Base-by-base conservation (phyloP, 208 protist genomes). In the Acanthamoeba lugdunensis region DNA sequence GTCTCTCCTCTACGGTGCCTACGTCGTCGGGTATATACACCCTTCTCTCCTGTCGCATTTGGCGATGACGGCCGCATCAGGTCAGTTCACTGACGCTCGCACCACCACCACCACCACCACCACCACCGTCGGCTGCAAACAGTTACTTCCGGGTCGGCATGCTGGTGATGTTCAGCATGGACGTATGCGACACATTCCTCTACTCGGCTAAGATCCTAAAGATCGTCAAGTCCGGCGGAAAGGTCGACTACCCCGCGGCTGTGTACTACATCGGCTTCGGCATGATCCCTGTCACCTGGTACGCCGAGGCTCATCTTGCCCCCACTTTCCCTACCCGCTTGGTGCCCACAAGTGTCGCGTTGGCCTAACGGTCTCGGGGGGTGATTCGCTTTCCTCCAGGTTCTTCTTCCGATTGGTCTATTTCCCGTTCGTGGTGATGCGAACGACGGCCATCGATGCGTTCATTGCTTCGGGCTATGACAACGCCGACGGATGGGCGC, bases 101-200 rank as follows among this genome's bases (percentile, higher is more conserved):
- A 25, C 28, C 13, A 14, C 48, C 48, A 48, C 9, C 41, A 5
- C 41, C 9, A n/a, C n/a, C n/a, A n/a, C n/a, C n/a, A n/a, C 48
- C 48, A 50, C 14, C 48, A 11, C 48, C 14, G 48, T 88, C n/a
- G n/a, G n/a, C n/a, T n/a, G n/a, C n/a, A n/a, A 33, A 5, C 50
- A 89, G 82, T 5, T 90, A 90, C 63, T 90, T 90, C 84, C 84
- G 84, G 16, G 25, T 90, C 41, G 84, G 84, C 58, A 90, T 90
- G 84, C 84, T 90, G 54, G 84, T 90, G 33, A 90, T 90, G 84
- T 71, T 90, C 48, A 75, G 58, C 23, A 90, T 90, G 84, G 73
- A 82, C 73, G 73, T 82, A 4, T 82, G 73, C 41, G 73, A 82
- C 73, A 82, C 4, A 5, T 82, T 82, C 73, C 41, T 82, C 18